phyloP scores from a whole-genome alignment of 768 basidiomycete genomes.

The Mycena galericulata region DNA sequence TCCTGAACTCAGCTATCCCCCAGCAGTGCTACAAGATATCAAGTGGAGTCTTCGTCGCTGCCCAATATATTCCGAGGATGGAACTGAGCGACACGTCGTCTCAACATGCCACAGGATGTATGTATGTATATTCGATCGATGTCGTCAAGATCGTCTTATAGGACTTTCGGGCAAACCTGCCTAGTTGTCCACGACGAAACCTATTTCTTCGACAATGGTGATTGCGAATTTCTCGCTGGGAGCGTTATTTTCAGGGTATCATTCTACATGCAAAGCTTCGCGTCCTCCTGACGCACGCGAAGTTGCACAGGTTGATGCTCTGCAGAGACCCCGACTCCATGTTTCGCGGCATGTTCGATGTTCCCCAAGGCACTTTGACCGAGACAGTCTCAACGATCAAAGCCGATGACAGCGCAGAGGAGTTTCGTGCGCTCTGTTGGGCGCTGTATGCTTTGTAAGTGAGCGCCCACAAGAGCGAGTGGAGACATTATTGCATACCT shows the following conservation, averaged over 20 bases:
- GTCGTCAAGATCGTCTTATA: too few relatives aligned
- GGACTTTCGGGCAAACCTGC: too few relatives aligned
- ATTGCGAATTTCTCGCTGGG: conserved; percentile 13
- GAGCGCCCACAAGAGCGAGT: not conserved
- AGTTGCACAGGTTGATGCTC: conserved; percentile 6
- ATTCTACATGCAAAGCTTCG: too few relatives aligned
- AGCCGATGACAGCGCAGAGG: not conserved
- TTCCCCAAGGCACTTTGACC: not conserved
- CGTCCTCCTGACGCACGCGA: not conserved
- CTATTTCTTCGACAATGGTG: conserved; percentile 22
- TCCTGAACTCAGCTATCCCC: too few relatives aligned
- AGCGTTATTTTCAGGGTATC: conserved; percentile 19
- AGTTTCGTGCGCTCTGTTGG: conserved; percentile 24
- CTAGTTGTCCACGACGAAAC: conserved; percentile 1
- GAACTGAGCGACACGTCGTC: too few relatives aligned
- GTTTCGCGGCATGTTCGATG: conserved; percentile 11
- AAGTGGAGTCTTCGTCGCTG: too few relatives aligned
- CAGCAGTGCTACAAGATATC: too few relatives aligned
- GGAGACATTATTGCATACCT: too few relatives aligned
- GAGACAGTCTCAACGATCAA: not conserved
- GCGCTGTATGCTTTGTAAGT: conserved; percentile 14
- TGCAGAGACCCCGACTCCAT: conserved; percentile 12
- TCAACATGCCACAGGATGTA: too few relatives aligned
- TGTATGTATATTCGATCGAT: too few relatives aligned
- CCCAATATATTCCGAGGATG: too few relatives aligned